Base-by-base conservation (phyloP, 176 grass and related monocot species). In the Saccharum spontaneum region DNA sequence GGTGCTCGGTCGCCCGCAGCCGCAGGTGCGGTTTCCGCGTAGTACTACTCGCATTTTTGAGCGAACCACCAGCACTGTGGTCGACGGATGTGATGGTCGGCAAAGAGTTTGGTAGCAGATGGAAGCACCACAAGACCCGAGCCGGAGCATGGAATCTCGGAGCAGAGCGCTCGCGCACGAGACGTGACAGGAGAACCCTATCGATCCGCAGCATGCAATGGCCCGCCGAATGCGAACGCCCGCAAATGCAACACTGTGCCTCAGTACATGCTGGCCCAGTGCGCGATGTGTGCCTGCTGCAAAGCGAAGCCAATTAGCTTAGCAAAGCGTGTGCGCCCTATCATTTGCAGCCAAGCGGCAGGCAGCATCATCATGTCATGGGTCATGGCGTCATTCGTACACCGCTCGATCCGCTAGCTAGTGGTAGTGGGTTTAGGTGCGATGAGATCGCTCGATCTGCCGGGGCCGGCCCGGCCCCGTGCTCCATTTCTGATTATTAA, bases 71-170 rank as follows among this genome's bases (percentile, higher is more conserved):
- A 18, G 20, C 26, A 85, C 83, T 85, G 83, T 85, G 14, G 88
- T 89, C 82, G 82, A 76, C 87, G 87, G 87, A 89, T 69, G 87
- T 69, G 87, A 81, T 38, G 16, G 65, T 41, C 67, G 49, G 67
- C 49, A 64, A 15, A 12, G 12, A 37, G 67, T 22, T 66, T 26
- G 85, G 44, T 33, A 44, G 48, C 23, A 10, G 61, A 20, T 14
- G 61, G 61, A 59, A 57, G 22, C 22, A 60, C 55, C 20, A 60
- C 20, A 60, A 62, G 10, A 1, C 8, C 17, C 10, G 23, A 30
- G 41, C 23, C 71, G 43, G 13, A 43, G 80, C 80, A 69, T 73
- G 80, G 67, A 45, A 59, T 73, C 80, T 33, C 52, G 69, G 23
- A 26, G 50, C 34, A 41, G 23, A 28, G 44, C 41, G 24, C 60